These are phyloP conservation scores for Pseudovirgaria hyperparasitica DNA, from an alignment of 2,329 filamentous ascomycete species.

Conservation along the genomic window DNA sequence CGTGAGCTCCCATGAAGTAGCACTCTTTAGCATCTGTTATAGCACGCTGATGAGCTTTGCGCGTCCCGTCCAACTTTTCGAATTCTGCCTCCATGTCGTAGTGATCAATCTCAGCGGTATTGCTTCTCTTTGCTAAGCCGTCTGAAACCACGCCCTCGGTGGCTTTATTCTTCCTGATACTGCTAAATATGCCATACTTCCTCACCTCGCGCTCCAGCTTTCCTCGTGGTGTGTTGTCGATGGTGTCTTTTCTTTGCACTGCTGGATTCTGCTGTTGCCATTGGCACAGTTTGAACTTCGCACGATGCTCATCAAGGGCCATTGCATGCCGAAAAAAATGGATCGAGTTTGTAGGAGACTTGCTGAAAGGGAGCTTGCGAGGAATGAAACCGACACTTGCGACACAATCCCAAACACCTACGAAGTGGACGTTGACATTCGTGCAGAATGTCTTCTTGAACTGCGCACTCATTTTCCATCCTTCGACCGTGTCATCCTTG, in stretches of 20 bases:
- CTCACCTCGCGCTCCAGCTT: slow-evolving; percentile 3
- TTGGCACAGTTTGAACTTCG: slow-evolving; percentile 32
- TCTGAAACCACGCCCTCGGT: neutral
- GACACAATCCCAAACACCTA: slow-evolving; percentile 31
- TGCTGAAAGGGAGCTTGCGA: slow-evolving; percentile 25
- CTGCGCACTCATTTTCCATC: slow-evolving; percentile 28
- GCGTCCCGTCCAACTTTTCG: slow-evolving; percentile 9
- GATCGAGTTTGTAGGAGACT: slow-evolving; percentile 22
- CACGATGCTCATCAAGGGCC: slow-evolving; percentile 29
- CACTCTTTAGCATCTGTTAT: slow-evolving; percentile 24
- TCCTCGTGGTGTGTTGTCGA: slow-evolving; percentile 6
- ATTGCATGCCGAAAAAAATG: slow-evolving; percentile 31
- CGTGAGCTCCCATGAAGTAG: slow-evolving; percentile 32
- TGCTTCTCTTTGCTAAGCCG: neutral
- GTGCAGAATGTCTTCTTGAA: slow-evolving; percentile 35
- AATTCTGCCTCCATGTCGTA: slow-evolving; percentile 8
- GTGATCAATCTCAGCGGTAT: slow-evolving; percentile 4
- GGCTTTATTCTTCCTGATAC: slow-evolving; percentile 1
- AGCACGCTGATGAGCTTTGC: slow-evolving; percentile 6
- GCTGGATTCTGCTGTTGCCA: slow-evolving; percentile 19
- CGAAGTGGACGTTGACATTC: slow-evolving; percentile 29
- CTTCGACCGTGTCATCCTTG: slow-evolving; percentile 25
- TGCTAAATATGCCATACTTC: slow-evolving; percentile 1
- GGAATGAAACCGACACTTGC: slow-evolving; percentile 30
- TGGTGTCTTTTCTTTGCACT: slow-evolving; percentile 2